phyloP scores from a whole-genome alignment of 129 eudicot species.

The Centrapalus pauciflorus region DNA sequence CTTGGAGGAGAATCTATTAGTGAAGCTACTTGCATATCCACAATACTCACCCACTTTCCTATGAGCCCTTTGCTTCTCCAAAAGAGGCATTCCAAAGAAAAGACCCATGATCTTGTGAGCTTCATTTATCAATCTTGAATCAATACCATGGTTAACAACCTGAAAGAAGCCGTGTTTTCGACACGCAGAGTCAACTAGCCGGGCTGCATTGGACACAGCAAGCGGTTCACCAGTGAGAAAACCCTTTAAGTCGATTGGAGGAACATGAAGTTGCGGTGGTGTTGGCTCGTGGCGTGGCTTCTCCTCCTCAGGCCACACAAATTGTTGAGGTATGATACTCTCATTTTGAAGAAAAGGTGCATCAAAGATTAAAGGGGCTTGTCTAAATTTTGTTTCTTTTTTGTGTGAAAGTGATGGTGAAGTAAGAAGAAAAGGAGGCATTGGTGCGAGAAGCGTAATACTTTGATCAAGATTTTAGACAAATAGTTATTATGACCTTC shows the following conservation, averaged over 20 bases:
- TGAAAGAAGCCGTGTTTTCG: constrained; percentile 68
- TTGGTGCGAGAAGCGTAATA: constrained; percentile 14
- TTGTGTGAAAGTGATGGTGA: constrained; percentile 12
- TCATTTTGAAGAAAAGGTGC: constrained; percentile 50
- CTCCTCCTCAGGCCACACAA: constrained; percentile 86
- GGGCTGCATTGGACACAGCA: constrained; percentile 37
- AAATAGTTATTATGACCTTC: constrained; percentile 16
- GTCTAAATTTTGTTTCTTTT: constrained; percentile 16
- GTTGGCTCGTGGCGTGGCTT: constrained; percentile 46
- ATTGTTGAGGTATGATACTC: constrained; percentile 58
- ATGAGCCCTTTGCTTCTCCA: constrained; percentile 51
- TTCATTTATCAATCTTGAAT: constrained; percentile 41
- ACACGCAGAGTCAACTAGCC: constrained; percentile 53
- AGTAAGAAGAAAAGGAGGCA: constrained; percentile 21
- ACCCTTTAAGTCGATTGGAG: constrained; percentile 57
- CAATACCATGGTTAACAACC: constrained; percentile 76
- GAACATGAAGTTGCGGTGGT: constrained; percentile 49
- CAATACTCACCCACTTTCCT: constrained; percentile 56
- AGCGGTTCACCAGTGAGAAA: constrained; percentile 56
- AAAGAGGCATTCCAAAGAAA: constrained; percentile 57
- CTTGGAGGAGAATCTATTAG: constrained; percentile 68
- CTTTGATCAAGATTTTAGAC: constrained; percentile 23
- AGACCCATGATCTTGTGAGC: constrained; percentile 47
- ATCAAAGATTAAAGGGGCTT: constrained; percentile 41
- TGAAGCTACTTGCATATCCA: constrained; percentile 88